These are phyloP conservation scores for Tolypocladium capitatum DNA, from an alignment of 2,329 filamentous ascomycete genomes.

Conservation along the genomic window DNA sequence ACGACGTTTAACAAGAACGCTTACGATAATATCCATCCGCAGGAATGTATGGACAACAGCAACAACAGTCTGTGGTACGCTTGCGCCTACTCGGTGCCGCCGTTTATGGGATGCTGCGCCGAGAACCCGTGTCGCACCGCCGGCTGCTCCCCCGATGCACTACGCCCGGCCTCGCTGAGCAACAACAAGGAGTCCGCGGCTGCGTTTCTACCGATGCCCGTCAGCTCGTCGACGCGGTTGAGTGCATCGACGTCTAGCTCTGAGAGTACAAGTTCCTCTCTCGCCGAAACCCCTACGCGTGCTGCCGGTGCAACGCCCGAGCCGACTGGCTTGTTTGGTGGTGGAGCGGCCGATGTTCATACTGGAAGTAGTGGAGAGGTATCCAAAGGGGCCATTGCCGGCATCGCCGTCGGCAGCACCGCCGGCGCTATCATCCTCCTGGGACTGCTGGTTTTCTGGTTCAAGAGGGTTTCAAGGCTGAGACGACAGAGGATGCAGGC, in stretches of 20 bases:
- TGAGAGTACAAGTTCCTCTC: neutral
- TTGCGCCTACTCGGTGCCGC: slow-evolving; percentile 14
- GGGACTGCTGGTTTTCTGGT: neutral
- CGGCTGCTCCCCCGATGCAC: neutral
- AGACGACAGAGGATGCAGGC: neutral
- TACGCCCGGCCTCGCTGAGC: neutral
- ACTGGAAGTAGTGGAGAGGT: neutral
- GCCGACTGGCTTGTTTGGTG: no score
- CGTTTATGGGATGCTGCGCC: slow-evolving; percentile 26
- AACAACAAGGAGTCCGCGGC: neutral
- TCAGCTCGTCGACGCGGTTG: neutral
- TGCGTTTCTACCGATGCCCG: neutral
- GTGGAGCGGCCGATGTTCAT: neutral
- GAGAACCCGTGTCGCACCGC: slow-evolving; percentile 9
- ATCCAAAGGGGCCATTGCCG: neutral
- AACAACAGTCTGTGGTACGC: slow-evolving; percentile 18
- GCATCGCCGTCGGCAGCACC: neutral
- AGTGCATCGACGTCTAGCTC: neutral
- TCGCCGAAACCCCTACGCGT: neutral
- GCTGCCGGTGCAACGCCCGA: neutral
- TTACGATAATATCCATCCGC: slow-evolving; percentile 14
- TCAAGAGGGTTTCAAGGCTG: neutral
- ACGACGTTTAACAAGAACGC: slow-evolving; percentile 14
- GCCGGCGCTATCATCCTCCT: neutral
- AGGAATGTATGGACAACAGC: slow-evolving; percentile 15